Conservation (phyloP, 441 rosid genomes). For the Eruca vesicaria region DNA sequence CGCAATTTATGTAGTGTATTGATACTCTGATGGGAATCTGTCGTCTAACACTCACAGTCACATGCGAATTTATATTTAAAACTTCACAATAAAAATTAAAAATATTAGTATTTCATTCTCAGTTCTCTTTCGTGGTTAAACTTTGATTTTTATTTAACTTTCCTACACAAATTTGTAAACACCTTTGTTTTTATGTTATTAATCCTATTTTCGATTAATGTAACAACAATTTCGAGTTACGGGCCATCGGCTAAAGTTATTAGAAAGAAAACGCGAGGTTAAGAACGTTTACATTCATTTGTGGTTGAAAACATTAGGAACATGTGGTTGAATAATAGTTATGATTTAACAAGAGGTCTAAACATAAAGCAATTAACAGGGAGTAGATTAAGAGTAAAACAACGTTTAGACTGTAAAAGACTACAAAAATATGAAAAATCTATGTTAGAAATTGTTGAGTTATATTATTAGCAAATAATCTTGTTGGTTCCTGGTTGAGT, state of each 20-base stretch:
- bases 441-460: background rate
- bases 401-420: background rate
- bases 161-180: background rate
- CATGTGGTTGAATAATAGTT: background rate
- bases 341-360: background rate
- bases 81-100: background rate
- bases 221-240: background rate
- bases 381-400: background rate
- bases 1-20: slow-evolving; percentile 26
- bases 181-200: background rate
- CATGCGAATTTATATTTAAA: background rate
- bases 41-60: slow-evolving; percentile 25
- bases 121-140: background rate
- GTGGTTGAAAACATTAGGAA: background rate
- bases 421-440: background rate
- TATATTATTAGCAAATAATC: background rate
- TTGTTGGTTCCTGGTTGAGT: slow-evolving; percentile 15
- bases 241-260: background rate
- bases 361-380: background rate
- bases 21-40: slow-evolving; percentile 29
- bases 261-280: background rate
- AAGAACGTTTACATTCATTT: no score
- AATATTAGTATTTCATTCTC: background rate
- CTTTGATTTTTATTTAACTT: background rate
- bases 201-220: background rate